Conservation (phyloP, 2,329 filamentous ascomycete genomes). For the Taxawa tesnikishii region DNA sequence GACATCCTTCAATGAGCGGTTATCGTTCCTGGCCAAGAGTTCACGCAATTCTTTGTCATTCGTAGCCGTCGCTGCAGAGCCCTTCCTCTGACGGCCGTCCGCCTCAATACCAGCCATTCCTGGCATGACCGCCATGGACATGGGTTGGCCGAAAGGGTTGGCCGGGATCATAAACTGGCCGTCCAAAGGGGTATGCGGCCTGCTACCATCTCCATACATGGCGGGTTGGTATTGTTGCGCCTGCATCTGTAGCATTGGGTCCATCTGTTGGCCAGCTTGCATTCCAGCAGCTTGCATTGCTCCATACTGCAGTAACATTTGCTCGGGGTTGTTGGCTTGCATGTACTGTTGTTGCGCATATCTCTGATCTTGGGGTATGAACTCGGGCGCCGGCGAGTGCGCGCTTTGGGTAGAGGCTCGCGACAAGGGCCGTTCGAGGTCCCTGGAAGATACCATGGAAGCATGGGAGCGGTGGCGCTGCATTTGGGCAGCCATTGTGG, state of each 20-base stretch:
- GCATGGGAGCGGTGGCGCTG: conserved; percentile 10
- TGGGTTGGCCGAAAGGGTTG: conserved; percentile 3
- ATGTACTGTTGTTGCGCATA: conserved; percentile 7
- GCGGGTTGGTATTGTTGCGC: conserved; percentile 6
- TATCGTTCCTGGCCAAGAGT: conserved; percentile 56
- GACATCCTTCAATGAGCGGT: conserved; percentile 57
- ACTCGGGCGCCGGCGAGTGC: conserved; percentile 10
- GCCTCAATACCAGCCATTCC: conserved; percentile 8
- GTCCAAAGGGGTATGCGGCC: conserved; percentile 3
- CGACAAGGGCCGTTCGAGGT: conserved; percentile 9
- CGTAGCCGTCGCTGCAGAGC: conserved; percentile 58
- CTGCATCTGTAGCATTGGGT: conserved; percentile 10
- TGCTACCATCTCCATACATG: conserved; percentile 6
- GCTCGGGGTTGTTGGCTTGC: conserved; percentile 6
- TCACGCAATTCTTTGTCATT: conserved; percentile 73
- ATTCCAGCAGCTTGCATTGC: conserved; percentile 6
- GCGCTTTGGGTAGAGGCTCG: conserved; percentile 10
- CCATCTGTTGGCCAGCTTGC: conserved; percentile 8
- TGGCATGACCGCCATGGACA: conserved; percentile 2
- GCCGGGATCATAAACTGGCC: conserved; percentile 6
- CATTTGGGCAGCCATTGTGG: conserved; percentile 9
- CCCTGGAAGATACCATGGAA: conserved; percentile 4
- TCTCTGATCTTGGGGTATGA: conserved; percentile 8
- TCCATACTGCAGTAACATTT: conserved; percentile 8
- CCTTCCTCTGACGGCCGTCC: conserved; percentile 38